Conservation (phyloP, 176 grass and related monocot genomes). For the Cenchrus purpureus region DNA sequence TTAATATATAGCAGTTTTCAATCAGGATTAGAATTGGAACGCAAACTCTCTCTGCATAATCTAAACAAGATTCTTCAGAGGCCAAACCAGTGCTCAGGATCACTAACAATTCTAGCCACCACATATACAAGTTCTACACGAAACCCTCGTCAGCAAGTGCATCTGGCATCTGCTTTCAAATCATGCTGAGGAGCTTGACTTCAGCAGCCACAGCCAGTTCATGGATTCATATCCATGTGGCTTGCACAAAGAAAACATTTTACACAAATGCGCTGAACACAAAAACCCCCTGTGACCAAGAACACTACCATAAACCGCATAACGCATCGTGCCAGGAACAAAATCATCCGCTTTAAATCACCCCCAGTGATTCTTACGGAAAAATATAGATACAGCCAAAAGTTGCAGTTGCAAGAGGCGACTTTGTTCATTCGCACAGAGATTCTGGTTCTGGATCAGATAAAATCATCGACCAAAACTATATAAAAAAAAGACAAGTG, state of each 20-base stretch:
- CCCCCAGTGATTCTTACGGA: background rate
- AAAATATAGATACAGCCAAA: background rate
- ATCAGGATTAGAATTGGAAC: too few species aligned
- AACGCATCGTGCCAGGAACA: background rate
- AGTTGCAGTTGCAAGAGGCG: background rate
- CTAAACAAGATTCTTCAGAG: too few species aligned
- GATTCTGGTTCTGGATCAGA: background rate
- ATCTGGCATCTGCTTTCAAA: background rate
- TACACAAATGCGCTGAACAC: too few species aligned
- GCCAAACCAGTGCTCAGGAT: too few species aligned
- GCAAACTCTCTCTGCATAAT: too few species aligned
- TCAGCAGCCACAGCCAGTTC: too few species aligned
- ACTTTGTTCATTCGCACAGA: background rate
- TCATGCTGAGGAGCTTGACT: background rate
- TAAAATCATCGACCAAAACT: slow-evolving; percentile 14
- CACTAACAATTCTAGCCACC: too few species aligned
- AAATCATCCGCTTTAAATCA: background rate
- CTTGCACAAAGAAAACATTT: background rate
- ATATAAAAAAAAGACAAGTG: background rate
- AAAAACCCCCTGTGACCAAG: background rate
- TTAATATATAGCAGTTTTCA: too few species aligned
- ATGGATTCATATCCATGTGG: background rate
- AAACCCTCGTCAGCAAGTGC: too few species aligned
- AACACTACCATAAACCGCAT: too few species aligned
- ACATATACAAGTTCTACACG: too few species aligned